Conservation (phyloP, 1,284 basidiomycete genomes). For the Rhodotorula mucilaginosa region DNA sequence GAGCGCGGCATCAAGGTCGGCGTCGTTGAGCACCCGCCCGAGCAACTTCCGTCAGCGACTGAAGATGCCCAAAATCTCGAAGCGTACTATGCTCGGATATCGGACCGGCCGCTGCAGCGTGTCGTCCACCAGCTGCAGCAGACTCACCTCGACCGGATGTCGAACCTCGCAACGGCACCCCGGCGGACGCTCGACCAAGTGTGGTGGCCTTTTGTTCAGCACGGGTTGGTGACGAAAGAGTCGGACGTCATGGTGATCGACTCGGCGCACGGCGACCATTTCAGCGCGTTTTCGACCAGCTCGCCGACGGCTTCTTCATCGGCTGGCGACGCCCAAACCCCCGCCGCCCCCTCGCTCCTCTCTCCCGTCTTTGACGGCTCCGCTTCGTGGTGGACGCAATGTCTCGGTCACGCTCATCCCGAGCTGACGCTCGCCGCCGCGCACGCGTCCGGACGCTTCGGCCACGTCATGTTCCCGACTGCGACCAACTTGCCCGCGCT, state of each 20-base stretch:
- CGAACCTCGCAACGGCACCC: slow-evolving; percentile 73
- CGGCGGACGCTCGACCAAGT: slow-evolving; percentile 70
- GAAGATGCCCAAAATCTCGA: slow-evolving; percentile 63
- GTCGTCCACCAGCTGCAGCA: slow-evolving; percentile 64
- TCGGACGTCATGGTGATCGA: slow-evolving; percentile 85
- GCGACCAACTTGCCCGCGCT: slow-evolving; percentile 83
- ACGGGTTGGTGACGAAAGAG: slow-evolving; percentile 66
- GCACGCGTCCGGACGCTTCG: slow-evolving; percentile 84
- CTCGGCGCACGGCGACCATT: slow-evolving; percentile 82
- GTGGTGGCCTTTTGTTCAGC: slow-evolving; percentile 99
- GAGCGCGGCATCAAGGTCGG: slow-evolving; percentile 60
- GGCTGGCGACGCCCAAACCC: background rate
- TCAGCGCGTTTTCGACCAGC: slow-evolving; percentile 60
- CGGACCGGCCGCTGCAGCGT: slow-evolving; percentile 47
- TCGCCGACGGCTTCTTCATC: slow-evolving; percentile 13
- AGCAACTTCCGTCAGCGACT: slow-evolving; percentile 51
- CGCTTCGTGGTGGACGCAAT: slow-evolving; percentile 98
- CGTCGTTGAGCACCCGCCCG: slow-evolving; percentile 63
- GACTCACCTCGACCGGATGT: slow-evolving; percentile 63
- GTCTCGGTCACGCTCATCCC: slow-evolving; percentile 78
- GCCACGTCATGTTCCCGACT: slow-evolving; percentile 93
- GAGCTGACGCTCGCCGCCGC: slow-evolving; percentile 81
- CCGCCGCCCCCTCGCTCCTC: slow-evolving; percentile 52
- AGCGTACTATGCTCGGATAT: slow-evolving; percentile 62
- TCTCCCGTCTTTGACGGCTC: slow-evolving; percentile 81